Conservation (phyloP, 2,329 filamentous ascomycete species). For the Rhynchosporium agropyri region DNA sequence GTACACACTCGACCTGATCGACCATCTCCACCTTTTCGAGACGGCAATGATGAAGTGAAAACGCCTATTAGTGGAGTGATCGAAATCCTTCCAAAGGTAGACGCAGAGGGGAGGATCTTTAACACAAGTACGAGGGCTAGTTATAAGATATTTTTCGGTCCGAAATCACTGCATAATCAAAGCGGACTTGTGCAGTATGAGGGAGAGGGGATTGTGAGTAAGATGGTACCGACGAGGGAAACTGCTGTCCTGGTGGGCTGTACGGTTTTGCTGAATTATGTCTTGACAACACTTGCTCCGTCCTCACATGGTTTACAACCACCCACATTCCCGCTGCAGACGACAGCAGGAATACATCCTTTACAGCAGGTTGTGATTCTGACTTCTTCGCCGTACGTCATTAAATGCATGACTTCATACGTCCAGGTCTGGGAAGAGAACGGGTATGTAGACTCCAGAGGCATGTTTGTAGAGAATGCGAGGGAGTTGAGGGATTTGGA, state of each 20-base stretch:
- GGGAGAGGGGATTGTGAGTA: neutral
- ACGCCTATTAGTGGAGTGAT: too few relatives aligned
- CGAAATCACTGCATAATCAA: constrained; percentile 11
- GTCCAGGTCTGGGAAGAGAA: constrained; percentile 42
- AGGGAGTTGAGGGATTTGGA: constrained; percentile 18
- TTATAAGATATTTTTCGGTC: constrained; percentile 16
- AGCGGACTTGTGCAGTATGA: neutral
- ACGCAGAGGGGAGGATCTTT: neutral
- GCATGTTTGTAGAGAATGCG: constrained; percentile 24
- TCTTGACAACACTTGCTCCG: too few relatives aligned
- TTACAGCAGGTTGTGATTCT: constrained; percentile 32
- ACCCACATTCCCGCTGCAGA: neutral
- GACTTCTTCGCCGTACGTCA: constrained; percentile 44
- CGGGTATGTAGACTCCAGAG: constrained; percentile 37
- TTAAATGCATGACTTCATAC: constrained; percentile 41
- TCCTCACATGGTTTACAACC: neutral
- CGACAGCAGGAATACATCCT: neutral
- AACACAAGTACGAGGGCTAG: neutral
- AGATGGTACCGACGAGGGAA: constrained; percentile 7
- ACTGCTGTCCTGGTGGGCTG: constrained; percentile 4
- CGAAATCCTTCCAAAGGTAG: too few relatives aligned
- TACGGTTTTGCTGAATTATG: neutral
- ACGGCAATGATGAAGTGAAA: too few relatives aligned
- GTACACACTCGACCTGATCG: neutral
- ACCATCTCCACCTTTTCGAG: neutral